Evolutionary conservation across 1,284 basidiomycete species (phyloP), one percentile per base, ranked within the genome.

Genomic region (Clitocybe nebularis): DNA sequence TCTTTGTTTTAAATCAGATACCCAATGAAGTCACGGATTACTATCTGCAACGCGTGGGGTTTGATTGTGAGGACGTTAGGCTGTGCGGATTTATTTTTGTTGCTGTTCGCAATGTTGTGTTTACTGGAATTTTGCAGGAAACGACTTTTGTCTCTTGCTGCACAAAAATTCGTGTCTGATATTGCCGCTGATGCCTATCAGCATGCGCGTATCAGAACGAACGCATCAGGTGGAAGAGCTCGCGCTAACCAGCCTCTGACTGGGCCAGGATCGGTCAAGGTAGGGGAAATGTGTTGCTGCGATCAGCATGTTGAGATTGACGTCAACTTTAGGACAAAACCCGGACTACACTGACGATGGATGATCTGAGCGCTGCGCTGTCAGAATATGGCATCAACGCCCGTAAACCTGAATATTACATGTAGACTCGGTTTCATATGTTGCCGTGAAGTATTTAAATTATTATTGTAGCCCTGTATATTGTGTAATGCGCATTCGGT

Each of bases 21-120:
- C 96, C 96, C 1, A 96, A 95, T 61, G 93, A 99, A 63, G 93
- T 99, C 10, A 96, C 95, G 3, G 93, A 97, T 58, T 97, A 95
- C 65, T 99, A 97, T 66, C 79, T 99, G 7, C 93, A 99, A 64
- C 77, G 86, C 47, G 90, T 94, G 14, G 96, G 96, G 0, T 98
- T 99, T 63, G 94, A 98, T 57, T 94, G 90, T 60, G 85, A 93
- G 50, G 95, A 99, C 61, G 81, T 92, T 19, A 78, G 93, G 55
- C 64, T 97, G 93, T 95, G 57, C 62, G 84, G 72, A 39, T 19
- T 20, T 22, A 49, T 49, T 41, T 13, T 38, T 45, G 13, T 33
- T 13, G 7, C 16, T 19, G 32, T 36, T 24, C 26, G 20, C 28
- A 44, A 21, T 38, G 9, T 29, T 23, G 32, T 28, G 32, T 35